Evolutionary conservation across 306 rosid species (phyloP).

Genomic region (Hippophae gyantsensis): DNA sequence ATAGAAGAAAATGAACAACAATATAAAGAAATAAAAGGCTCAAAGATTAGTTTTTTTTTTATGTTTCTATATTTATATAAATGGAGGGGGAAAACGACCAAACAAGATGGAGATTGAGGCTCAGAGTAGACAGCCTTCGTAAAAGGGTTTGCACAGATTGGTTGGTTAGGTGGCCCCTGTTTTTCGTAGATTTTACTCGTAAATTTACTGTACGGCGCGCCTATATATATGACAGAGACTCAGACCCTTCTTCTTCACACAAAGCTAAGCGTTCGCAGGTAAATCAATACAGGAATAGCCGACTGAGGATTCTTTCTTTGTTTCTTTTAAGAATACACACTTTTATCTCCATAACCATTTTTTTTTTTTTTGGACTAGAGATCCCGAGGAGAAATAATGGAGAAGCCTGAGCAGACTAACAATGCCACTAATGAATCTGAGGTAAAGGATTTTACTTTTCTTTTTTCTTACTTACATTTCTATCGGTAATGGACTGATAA

Average conservation of each 20-base stretch:
- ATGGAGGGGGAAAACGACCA: too few species aligned
- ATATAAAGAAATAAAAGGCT: too few species aligned
- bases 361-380: constrained; percentile 28
- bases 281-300: neutral
- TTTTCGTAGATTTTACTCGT: constrained; percentile 57
- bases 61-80: too few species aligned
- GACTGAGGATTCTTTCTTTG: neutral
- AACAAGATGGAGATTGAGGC: constrained; percentile 3
- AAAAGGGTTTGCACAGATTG: constrained; percentile 17
- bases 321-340: neutral
- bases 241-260: constrained; percentile 32
- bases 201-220: constrained; percentile 22
- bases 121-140: constrained; percentile 13
- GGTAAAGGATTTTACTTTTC: constrained; percentile 1
- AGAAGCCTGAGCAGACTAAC: constrained; percentile 20
- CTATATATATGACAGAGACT: constrained; percentile 46
- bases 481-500: neutral
- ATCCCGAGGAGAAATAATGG: constrained; percentile 34
- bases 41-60: too few species aligned
- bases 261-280: constrained; percentile 24
- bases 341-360: constrained; percentile 1
- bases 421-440: constrained; percentile 27
- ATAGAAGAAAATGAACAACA: too few species aligned
- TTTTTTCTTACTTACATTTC: neutral
- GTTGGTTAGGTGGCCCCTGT: constrained; percentile 33